Conservation (phyloP, 2,329 filamentous ascomycete species). For the Beauveria brongniartii region DNA sequence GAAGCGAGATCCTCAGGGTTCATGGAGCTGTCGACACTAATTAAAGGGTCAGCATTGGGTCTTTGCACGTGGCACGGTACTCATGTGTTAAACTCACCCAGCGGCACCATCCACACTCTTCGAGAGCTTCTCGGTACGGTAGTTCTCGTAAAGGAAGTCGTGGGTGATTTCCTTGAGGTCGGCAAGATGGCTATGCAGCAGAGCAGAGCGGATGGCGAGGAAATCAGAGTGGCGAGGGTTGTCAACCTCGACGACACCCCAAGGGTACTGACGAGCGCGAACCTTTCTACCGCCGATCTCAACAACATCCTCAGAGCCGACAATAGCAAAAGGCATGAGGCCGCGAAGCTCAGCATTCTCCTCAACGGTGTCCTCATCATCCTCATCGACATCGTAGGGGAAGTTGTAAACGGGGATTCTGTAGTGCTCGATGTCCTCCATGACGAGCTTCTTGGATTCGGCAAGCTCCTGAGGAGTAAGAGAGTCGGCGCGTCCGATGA, state of each 20-base stretch:
- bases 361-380: constrained; percentile 98
- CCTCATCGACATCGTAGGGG: constrained; percentile 98
- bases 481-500: constrained; percentile 97
- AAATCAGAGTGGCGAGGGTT: constrained; percentile 99
- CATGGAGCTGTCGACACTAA: constrained; percentile 68
- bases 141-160: constrained; percentile 99
- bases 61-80: not conserved
- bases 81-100: constrained; percentile 56
- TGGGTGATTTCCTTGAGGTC: constrained; percentile 99
- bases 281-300: constrained; percentile 91
- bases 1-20: constrained; percentile 95
- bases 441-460: constrained; percentile 99
- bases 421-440: constrained; percentile 99
- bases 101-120: constrained; percentile 95
- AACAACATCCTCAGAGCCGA: constrained; percentile 90
- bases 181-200: constrained; percentile 94
- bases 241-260: constrained; percentile 98
- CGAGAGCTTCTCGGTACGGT: constrained; percentile 99
- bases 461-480: constrained; percentile 93
- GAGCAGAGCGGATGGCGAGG: constrained; percentile 89
- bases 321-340: constrained; percentile 98
- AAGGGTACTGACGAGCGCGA: constrained; percentile 93
- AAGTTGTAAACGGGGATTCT: constrained; percentile 99
- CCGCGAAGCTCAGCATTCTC: constrained; percentile 97
- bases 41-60: constrained; percentile 22